Conservation (phyloP, 1,139 yeast species). For the Pichia sp. region DNA sequence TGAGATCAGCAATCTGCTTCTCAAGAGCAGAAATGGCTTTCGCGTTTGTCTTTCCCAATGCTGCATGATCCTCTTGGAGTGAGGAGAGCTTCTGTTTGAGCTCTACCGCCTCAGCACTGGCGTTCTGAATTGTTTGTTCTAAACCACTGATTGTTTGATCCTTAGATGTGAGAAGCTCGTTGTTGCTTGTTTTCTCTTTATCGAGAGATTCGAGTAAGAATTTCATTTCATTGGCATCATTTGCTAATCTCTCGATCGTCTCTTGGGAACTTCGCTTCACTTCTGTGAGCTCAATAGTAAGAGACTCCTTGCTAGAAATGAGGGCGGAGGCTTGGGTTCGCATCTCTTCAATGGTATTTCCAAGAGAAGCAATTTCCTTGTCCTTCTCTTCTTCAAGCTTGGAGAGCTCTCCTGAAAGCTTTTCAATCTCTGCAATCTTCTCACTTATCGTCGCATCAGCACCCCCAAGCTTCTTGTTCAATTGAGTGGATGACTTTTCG, state of each 20-base stretch:
- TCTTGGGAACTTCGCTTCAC: no score
- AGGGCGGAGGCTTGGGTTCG: no score
- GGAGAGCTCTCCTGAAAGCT: not conserved
- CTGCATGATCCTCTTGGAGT: not conserved
- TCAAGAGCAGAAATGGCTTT: not conserved
- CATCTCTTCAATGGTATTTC: not conserved
- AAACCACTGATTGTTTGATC: not conserved
- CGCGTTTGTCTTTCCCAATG: not conserved
- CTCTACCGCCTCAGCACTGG: not conserved
- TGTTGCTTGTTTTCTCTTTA: not conserved
- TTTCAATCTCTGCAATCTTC: not conserved
- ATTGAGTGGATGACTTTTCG: not conserved
- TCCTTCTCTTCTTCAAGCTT: not conserved
- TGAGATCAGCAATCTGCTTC: not conserved
- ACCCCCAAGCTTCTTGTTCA: not conserved
- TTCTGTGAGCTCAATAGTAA: no score
- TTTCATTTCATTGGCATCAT: not conserved
- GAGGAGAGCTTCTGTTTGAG: not conserved
- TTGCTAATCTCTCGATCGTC: not conserved
- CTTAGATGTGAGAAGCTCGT: not conserved
- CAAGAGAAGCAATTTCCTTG: not conserved
- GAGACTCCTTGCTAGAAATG: no score
- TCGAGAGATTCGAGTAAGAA: no score
- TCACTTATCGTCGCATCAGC: not conserved
- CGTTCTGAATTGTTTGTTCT: not conserved